Percentiles rank a stretch among this genome's conserved stretches.
phyloP scores from a whole-genome alignment of 305 asterid species.

The Galium porrigens region DNA sequence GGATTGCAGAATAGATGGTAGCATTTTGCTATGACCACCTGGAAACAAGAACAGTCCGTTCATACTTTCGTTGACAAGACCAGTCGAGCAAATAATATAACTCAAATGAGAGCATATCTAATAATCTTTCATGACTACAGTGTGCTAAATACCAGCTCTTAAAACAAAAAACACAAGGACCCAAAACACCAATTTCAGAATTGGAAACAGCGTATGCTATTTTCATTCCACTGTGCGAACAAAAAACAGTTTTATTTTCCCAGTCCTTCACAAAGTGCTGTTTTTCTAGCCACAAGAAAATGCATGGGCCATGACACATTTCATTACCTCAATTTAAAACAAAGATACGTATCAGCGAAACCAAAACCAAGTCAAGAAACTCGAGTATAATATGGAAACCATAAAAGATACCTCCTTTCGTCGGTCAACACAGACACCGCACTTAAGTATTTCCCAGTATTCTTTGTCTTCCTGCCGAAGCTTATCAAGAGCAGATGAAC shows the following conservation, averaged over 20 bases:
- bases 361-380: background rate
- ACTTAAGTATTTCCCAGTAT: slow-evolving; percentile 77
- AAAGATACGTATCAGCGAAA: background rate
- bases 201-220: background rate
- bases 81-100: background rate
- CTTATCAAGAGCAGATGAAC: slow-evolving; percentile 51
- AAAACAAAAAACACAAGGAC: background rate
- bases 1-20: slow-evolving; percentile 90
- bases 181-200: background rate
- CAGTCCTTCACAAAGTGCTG: no score
- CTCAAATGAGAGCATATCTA: background rate
- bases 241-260: background rate
- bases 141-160: background rate
- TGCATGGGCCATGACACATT: background rate
- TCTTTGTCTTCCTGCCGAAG: slow-evolving; percentile 67
- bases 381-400: background rate
- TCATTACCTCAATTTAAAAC: background rate
- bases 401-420: slow-evolving; percentile 60
- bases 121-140: background rate
- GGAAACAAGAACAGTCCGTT: slow-evolving; percentile 19
- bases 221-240: background rate
- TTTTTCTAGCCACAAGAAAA: background rate
- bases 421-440: slow-evolving; percentile 75
- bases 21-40: slow-evolving; percentile 94
- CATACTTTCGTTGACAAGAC: background rate